A percentile compares a stretch with the other conserved stretches of the same genome.
Evolutionary conservation across 306 rosid species (phyloP).

Genomic region (Prunus mongolica): DNA sequence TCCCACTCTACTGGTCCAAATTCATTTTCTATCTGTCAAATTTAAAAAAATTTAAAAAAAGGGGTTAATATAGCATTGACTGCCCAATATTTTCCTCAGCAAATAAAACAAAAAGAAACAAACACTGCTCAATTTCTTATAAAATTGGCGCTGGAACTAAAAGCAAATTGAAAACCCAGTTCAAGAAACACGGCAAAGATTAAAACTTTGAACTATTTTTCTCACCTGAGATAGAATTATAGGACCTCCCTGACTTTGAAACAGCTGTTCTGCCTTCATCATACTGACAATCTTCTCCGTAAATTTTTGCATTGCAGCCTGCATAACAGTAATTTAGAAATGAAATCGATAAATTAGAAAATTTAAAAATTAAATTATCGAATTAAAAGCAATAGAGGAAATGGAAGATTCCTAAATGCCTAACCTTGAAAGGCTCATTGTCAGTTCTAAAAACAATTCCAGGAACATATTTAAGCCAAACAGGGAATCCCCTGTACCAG

Average conservation of each 20-base stretch:
- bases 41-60: background rate
- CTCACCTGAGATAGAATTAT: slow-evolving; percentile 82
- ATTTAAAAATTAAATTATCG: background rate
- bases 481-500: slow-evolving; percentile 82
- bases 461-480: slow-evolving; percentile 90
- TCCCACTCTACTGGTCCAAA: slow-evolving; percentile 90
- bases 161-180: background rate
- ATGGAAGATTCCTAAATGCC: background rate
- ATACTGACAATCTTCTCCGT: slow-evolving; percentile 69
- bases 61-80: slow-evolving; percentile 1
- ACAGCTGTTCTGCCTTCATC: slow-evolving; percentile 84
- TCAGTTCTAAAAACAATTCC: slow-evolving; percentile 88
- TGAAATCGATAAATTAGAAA: background rate
- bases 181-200: slow-evolving; percentile 15
- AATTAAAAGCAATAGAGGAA: background rate
- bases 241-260: slow-evolving; percentile 91
- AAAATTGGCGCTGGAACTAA: background rate
- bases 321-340: slow-evolving; percentile 15
- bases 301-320: slow-evolving; percentile 89
- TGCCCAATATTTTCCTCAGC: background rate
- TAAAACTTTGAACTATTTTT: background rate
- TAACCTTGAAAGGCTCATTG: slow-evolving; percentile 87
- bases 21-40: slow-evolving; percentile 84
- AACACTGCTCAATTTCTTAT: background rate
- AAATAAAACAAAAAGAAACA: background rate